Evolutionary conservation across 148 eudicot genomes (phyloP), one percentile per base, ranked within the genome.

Genomic region (Heliosperma pusillum): DNA sequence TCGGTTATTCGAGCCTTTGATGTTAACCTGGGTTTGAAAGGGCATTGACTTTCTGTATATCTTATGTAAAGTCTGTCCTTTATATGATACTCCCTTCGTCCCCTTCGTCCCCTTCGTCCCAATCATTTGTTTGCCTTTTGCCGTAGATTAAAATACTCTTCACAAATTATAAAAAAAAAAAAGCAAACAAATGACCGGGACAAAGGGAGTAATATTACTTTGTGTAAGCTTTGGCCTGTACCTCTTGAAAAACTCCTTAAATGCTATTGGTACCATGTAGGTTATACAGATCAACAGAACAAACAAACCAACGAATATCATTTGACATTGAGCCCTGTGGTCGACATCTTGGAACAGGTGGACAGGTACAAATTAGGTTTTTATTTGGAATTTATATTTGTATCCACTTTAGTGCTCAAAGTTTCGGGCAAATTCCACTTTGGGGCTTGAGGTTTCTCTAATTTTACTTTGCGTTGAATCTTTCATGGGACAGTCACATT

Each of bases 311-410:
- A 79, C 87, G 97, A 79, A 89, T 96, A 81, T 80, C 83, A 30
- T 96, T 96, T 80, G 99, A 96, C 82, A 84, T 91, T 74, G 97
- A 96, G 76, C 97, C 97, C 71, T 75, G 55, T 53, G 97, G 99
- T 79, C 97, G 77, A 72, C 87, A 96, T 84, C 97, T 96, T 53
- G 99, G 86, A 76, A 89, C 99, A 26, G 99, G 99, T 76, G 99
- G 99, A 74, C 91, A 96, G 95, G 99, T 96, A 83, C 9, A 17
- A 52, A 42, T 9, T 52, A 1, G 58, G 62, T 73, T 81, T 70
- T 53, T 22, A 56, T 21, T 64, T 6, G 5, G 5, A 33, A 3
- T 33, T 4, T 33, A 33, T 33, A 33, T 33, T 33, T 33, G 5
- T 33, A 33, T 33, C 8, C 42, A 50, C 17, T 50, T 50, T 50